Conservation (phyloP, 2,329 filamentous ascomycete species). For the Trichoderma breve region DNA sequence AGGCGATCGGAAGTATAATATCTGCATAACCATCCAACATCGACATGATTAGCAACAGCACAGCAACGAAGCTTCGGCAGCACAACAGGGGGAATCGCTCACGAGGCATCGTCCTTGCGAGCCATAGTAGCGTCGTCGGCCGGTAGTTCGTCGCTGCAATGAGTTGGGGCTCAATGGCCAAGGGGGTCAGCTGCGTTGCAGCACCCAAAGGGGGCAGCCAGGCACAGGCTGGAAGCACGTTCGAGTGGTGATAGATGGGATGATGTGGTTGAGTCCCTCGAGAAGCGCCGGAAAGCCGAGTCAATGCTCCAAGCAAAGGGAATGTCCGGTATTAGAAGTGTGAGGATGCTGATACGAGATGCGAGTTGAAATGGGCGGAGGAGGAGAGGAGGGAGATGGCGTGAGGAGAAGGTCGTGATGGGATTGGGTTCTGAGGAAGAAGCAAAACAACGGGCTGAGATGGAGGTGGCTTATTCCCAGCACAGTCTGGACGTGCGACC, state of each 20-base stretch:
- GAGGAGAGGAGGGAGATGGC: background rate
- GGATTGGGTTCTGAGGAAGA: slow-evolving; percentile 17
- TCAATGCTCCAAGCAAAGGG: background rate
- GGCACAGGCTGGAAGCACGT: background rate
- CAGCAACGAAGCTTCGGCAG: background rate
- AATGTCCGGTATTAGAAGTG: background rate
- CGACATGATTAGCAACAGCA: background rate
- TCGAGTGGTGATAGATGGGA: background rate
- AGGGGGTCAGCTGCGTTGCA: slow-evolving; percentile 11
- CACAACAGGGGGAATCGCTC: slow-evolving; percentile 28
- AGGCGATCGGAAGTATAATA: slow-evolving; percentile 65
- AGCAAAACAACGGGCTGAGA: slow-evolving; percentile 16
- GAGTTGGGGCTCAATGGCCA: background rate
- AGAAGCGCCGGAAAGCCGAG: background rate
- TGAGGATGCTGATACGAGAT: background rate
- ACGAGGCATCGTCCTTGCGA: slow-evolving; percentile 54
- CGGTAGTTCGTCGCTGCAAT: background rate
- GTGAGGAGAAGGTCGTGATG: slow-evolving; percentile 15
- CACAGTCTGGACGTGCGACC: background rate
- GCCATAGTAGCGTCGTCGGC: slow-evolving; percentile 43
- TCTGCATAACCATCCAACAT: slow-evolving; percentile 39
- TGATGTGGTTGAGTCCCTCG: background rate
- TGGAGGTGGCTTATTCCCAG: slow-evolving; percentile 8
- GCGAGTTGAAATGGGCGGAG: background rate
- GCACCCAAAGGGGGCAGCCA: slow-evolving; percentile 19